Evolutionary conservation across 164 flowering plant species (phyloP), one percentile per base, ranked within the genome.

Genomic region (Vitis cinerea): DNA sequence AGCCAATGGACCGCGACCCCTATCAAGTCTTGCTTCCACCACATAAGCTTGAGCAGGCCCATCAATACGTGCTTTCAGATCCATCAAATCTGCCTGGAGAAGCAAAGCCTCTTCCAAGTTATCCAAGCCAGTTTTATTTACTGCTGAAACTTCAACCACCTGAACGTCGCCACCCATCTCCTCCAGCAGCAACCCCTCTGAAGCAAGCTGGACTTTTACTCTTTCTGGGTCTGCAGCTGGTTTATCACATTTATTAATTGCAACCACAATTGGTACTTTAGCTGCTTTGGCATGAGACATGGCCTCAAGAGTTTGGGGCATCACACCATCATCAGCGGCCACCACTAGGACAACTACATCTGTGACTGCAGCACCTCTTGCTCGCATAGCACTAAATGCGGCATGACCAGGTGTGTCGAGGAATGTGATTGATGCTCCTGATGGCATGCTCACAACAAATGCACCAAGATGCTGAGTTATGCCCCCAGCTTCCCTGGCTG

Each of bases 371-470:
- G 97, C 99, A 64, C 98, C 99, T 78, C 99, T 83, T 54, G 95
- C 96, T 68, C 96, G 82, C 99, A 92, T 94, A 0, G 97, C 99
- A 71, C 98, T 91, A 75, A 94, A 94, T 50, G 99, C 99, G 37
- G 97, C 98, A 81, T 92, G 98, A 31, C 98, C 98, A 15, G 97
- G 97, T 12, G 97, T 94, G 75, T 94, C 98, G 15, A 94, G 91
- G 75, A 94, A 92, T 65, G 97, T 92, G 64, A 94, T 92, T 44
- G 96, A 81, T 52, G 97, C 87, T 55, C 97, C 97, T 8, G 93
- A 89, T 29, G 85, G 83, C 97, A 94, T 89, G 74, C 77, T 66
- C 48, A 94, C 97, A 51, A 90, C 90, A 77, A 92, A 94, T 15
- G 98, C 97, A 77, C 98, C 98, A 17, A 92, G 67, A 79, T 92